Percentiles rank a stretch among this genome's conserved stretches.
These are phyloP conservation scores for Fraxinus albicans DNA, from an alignment of 305 asterid genomes.

Conservation along the genomic window DNA sequence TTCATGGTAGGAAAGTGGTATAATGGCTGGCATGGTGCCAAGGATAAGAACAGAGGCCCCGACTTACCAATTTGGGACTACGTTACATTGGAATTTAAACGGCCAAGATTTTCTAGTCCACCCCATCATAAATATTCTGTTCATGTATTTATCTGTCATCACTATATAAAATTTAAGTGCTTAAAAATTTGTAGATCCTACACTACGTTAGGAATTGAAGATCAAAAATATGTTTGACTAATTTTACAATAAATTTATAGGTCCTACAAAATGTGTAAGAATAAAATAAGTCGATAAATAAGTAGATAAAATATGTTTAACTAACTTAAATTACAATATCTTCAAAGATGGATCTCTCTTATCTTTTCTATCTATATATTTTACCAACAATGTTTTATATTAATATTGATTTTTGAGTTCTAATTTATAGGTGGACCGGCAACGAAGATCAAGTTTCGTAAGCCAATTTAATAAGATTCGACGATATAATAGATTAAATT, in stretches of 20 bases:
- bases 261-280: background rate
- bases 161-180: too few species aligned
- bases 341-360: too few species aligned
- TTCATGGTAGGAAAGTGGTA: constrained; percentile 18
- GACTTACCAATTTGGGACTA: constrained; percentile 42
- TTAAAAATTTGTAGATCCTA: too few species aligned
- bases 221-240: too few species aligned
- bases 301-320: background rate
- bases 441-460: too few species aligned
- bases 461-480: too few species aligned
- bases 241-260: background rate
- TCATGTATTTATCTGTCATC: background rate
- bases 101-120: background rate
- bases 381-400: too few species aligned
- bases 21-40: constrained; percentile 1
- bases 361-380: too few species aligned
- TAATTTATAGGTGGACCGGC: background rate
- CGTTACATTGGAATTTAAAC: constrained; percentile 38
- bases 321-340: too few species aligned
- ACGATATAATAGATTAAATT: too few species aligned
- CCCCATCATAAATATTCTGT: background rate
- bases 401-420: background rate
- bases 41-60: constrained; percentile 51
- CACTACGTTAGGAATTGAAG: background rate
- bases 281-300: background rate